Evolutionary conservation across 2,329 filamentous ascomycete genomes (phyloP), one percentile per base, ranked within the genome.

Genomic region (Pseudogymnoascus sp.): DNA sequence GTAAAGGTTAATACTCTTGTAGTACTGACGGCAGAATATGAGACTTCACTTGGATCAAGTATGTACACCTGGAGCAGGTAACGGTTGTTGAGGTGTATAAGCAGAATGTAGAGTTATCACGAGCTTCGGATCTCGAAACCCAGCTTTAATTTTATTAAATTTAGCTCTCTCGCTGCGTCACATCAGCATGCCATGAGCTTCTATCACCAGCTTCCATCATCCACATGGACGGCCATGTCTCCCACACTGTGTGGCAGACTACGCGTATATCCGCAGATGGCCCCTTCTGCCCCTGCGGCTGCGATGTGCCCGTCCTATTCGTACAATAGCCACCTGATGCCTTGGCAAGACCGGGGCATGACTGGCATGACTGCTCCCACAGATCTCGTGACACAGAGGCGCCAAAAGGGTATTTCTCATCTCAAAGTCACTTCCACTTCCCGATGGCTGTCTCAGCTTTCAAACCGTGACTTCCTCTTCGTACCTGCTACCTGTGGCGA

Each of bases 391-490:
- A 33, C 29, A 33, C 29, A 19, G 46, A 33, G 2, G 50, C 13
- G 46, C 50, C 26, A 56, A 56, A 56, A 56, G 19, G 2, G 10
- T 33, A 33, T 56, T 56, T 15, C 26, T 33, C n/a, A 56, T 56
- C 50, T 56, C 50, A 9, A 26, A 56, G 50, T 56, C 50, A 33
- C 50, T 15, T 33, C 26, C 10, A 33, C 50, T 19, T 33, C 46
- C 50, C n/a, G 44, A 31, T 53, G 46, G 5, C 29, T 4, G n/a
- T 19, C 26, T 73, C 70, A 74, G 60, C 64, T 70, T 17, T 74
- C 72, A 62, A 74, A 74, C 62, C 72, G 68, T 3, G 70, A 70
- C 63, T 74, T 74, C 38, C 72, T 68, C 62, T 73, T 74, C 15
- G 67, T 61, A 3, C 71, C 71, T 13, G 44, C 62, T 33, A 56